phyloP scores from a whole-genome alignment of 2,329 filamentous ascomycete species.

The Colletotrichum paranaense region DNA sequence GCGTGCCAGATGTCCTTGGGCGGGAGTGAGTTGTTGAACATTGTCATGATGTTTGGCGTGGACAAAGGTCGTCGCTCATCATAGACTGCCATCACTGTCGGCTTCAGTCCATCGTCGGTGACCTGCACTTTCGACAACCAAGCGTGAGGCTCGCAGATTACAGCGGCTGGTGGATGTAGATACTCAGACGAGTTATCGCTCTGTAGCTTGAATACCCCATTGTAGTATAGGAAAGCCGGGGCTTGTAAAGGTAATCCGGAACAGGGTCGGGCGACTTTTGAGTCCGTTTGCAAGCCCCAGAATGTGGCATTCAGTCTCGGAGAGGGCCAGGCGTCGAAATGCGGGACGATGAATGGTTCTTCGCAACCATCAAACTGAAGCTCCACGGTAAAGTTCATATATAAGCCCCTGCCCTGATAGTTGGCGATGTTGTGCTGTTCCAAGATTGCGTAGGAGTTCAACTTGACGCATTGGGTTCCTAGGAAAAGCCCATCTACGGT shows the following conservation, averaged over 20 bases:
- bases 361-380: conserved; percentile 18
- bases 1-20: background rate
- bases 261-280: background rate
- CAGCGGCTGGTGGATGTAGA: background rate
- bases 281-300: background rate
- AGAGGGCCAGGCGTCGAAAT: no score
- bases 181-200: conserved; percentile 1
- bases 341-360: background rate
- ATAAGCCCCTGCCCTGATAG: background rate
- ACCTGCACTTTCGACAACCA: conserved; percentile 22
- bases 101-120: conserved; percentile 10
- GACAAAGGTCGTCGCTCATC: background rate
- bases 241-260: background rate
- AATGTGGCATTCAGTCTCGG: background rate
- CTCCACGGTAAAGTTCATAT: background rate
- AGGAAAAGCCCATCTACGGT: conserved; percentile 14
- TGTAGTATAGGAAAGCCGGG: conserved; percentile 6
- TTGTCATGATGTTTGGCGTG: background rate
- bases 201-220: background rate
- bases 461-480: conserved; percentile 3
- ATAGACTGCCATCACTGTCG: background rate
- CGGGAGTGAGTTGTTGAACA: conserved; percentile 1
- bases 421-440: background rate
- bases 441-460: background rate
- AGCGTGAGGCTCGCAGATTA: conserved; percentile 8